Evolutionary conservation across 768 basidiomycete genomes (phyloP).

Genomic region (Hemileccinum rubropunctum): DNA sequence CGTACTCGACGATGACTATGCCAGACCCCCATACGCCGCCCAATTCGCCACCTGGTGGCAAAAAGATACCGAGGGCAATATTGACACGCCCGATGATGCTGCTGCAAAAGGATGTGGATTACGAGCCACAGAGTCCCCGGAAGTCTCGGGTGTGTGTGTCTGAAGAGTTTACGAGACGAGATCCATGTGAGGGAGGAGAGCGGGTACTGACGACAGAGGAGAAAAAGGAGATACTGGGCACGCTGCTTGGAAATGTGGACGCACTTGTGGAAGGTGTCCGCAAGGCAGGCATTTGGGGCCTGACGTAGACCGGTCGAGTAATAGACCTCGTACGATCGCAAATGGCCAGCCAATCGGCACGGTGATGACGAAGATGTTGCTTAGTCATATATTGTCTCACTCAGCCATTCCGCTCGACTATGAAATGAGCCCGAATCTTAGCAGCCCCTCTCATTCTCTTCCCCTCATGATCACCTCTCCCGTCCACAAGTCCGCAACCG

Average conservation of each 20-base stretch:
- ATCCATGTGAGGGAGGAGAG: conserved; percentile 12
- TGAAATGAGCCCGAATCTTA: not conserved
- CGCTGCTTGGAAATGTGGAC: conserved; percentile 89
- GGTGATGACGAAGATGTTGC: not conserved
- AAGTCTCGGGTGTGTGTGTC: conserved; percentile 40
- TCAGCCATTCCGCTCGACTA: not conserved
- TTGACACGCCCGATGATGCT: conserved; percentile 52
- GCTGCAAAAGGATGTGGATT: conserved; percentile 72
- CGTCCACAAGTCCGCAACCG: conserved; percentile 34
- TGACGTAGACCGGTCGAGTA: conserved; percentile 37
- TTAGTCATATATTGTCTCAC: conserved; percentile 17
- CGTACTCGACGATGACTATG: conserved; percentile 18
- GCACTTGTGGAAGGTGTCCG: conserved; percentile 84
- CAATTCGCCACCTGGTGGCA: conserved; percentile 23
- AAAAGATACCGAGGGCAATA: conserved; percentile 21
- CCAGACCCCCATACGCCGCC: conserved; percentile 21
- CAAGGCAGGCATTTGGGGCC: conserved; percentile 85
- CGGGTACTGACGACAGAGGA: conserved; percentile 64
- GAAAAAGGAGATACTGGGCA: conserved; percentile 77
- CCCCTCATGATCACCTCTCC: conserved; percentile 5
- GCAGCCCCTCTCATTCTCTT: not conserved
- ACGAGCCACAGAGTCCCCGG: conserved; percentile 68
- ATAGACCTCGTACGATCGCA: not conserved
- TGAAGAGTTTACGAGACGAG: conserved; percentile 14
- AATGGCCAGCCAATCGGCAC: not conserved